These are phyloP conservation scores for Blepharisma japonicum DNA, from an alignment of 73 alveolate genomes.

Conservation along the genomic window DNA sequence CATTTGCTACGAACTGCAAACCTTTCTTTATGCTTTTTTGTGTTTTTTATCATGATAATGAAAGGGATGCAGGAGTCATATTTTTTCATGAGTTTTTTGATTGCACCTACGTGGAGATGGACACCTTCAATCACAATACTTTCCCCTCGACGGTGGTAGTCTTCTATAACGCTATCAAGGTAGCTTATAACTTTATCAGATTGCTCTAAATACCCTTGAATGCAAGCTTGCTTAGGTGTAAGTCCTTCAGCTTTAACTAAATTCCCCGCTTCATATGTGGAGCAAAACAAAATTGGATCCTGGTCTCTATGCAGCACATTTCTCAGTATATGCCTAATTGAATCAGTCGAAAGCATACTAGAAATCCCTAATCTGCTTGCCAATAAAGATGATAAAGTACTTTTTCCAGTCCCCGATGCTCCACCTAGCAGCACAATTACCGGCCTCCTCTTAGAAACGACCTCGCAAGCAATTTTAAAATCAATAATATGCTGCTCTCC, in stretches of 20 bases:
- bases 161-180: slow-evolving; percentile 64
- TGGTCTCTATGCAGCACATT: slow-evolving; percentile 70
- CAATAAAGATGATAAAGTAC: slow-evolving; percentile 71
- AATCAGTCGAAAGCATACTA: slow-evolving; percentile 71
- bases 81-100: slow-evolving; percentile 67
- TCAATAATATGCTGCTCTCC: slow-evolving; percentile 36
- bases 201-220: slow-evolving; percentile 66
- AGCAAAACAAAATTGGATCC: slow-evolving; percentile 69
- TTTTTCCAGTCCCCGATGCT: slow-evolving; percentile 85
- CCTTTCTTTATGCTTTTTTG: slow-evolving; percentile 75
- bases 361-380: slow-evolving; percentile 74
- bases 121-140: slow-evolving; percentile 83
- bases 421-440: slow-evolving; percentile 74
- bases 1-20: slow-evolving; percentile 82
- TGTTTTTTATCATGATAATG: slow-evolving; percentile 62
- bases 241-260: slow-evolving; percentile 42
- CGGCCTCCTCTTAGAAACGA: slow-evolving; percentile 40
- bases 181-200: slow-evolving; percentile 60
- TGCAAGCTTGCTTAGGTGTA: slow-evolving; percentile 57
- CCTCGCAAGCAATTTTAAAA: slow-evolving; percentile 43
- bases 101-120: slow-evolving; percentile 64
- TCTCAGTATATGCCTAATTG: slow-evolving; percentile 77
- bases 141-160: slow-evolving; percentile 53
- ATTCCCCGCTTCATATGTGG: slow-evolving; percentile 79
- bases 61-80: slow-evolving; percentile 69